phyloP scores from a whole-genome alignment of 164 flowering plant genomes.

The Hamamelis virginiana region DNA sequence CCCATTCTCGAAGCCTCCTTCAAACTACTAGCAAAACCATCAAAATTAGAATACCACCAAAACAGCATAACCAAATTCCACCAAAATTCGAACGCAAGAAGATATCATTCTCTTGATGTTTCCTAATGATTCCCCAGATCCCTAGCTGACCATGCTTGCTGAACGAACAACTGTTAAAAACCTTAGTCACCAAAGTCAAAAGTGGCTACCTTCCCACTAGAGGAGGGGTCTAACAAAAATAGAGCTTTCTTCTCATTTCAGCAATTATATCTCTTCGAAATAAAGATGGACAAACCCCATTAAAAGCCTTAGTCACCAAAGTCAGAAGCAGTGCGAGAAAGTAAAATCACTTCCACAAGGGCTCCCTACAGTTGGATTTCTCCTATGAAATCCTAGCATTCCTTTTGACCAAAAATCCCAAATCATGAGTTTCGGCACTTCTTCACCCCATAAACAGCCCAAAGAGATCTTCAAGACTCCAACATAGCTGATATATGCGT shows the following conservation, averaged over 20 bases:
- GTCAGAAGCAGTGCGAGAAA: too few species aligned
- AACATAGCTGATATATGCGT: not conserved
- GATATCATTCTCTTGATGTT: not conserved
- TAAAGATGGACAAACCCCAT: not conserved
- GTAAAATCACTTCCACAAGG: not conserved
- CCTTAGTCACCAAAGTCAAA: too few species aligned
- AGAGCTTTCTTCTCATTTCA: not conserved
- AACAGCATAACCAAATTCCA: not conserved
- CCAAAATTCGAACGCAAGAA: not conserved
- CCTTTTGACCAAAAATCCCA: not conserved
- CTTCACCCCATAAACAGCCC: not conserved
- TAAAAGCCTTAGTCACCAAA: too few species aligned
- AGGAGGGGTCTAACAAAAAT: not conserved
- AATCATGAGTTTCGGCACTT: not conserved
- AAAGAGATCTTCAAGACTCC: not conserved
- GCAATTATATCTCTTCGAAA: not conserved
- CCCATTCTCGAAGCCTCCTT: not conserved
- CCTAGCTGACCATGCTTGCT: not conserved
- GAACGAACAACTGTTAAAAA: not conserved
- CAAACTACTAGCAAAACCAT: not conserved
- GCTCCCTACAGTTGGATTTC: not conserved
- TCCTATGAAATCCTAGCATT: not conserved
- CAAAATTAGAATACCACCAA: not conserved
- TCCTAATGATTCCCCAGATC: not conserved
- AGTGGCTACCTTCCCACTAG: not conserved